Evolutionary conservation across 345 rosid species (phyloP).

Genomic region (Lepidium didymum): DNA sequence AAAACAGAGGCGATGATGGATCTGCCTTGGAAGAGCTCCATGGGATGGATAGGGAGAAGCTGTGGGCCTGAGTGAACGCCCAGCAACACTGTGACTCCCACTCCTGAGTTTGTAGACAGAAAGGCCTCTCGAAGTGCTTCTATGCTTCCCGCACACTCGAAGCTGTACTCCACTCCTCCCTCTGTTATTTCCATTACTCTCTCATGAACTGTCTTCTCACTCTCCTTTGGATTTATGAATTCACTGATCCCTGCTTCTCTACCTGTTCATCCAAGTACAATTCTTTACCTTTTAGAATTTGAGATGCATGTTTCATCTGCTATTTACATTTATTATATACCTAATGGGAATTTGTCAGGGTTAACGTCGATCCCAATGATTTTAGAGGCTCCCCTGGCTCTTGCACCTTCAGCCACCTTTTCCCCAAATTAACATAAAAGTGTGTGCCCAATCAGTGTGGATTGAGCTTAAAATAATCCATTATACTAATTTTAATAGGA

Average conservation of each 20-base stretch:
- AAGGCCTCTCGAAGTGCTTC: slow-evolving; percentile 42
- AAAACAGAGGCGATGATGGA: slow-evolving; percentile 34
- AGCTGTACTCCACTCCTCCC: slow-evolving; percentile 62
- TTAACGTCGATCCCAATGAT: slow-evolving; percentile 66
- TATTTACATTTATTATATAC: background rate
- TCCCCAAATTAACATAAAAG: background rate
- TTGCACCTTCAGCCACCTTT: slow-evolving; percentile 57
- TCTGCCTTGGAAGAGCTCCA: slow-evolving; percentile 51
- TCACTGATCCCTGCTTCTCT: slow-evolving; percentile 47
- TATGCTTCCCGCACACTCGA: slow-evolving; percentile 51
- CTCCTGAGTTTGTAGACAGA: slow-evolving; percentile 44
- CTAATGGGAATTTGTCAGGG: slow-evolving; percentile 27
- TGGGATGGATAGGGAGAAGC: slow-evolving; percentile 14
- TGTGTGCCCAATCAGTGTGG: background rate
- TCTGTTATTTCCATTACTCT: slow-evolving; percentile 35
- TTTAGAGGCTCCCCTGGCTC: slow-evolving; percentile 42
- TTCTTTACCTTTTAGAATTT: slow-evolving; percentile 24
- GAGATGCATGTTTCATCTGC: background rate
- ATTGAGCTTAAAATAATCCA: background rate
- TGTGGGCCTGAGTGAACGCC: slow-evolving; percentile 18
- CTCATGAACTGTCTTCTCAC: slow-evolving; percentile 27
- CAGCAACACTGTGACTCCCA: slow-evolving; percentile 39
- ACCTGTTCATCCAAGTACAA: slow-evolving; percentile 10
- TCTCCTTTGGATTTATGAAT: slow-evolving; percentile 51
- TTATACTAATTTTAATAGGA: background rate